Percentiles rank a stretch among this genome's conserved stretches.
phyloP scores from a whole-genome alignment of 225 moss, liverwort and hornwort species.

The Thuidium tamariscinum region DNA sequence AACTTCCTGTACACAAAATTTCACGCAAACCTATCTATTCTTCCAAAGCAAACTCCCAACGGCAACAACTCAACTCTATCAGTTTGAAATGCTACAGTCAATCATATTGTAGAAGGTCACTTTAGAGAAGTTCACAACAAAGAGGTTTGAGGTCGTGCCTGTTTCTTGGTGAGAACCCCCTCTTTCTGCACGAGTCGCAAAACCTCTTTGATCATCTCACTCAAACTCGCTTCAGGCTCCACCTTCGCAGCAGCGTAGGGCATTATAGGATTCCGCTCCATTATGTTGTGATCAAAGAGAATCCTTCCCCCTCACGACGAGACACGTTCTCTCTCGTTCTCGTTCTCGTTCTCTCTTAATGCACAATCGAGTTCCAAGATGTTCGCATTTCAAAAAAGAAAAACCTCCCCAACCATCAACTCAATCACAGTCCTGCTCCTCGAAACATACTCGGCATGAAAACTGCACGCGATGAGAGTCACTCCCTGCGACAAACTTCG shows the following conservation, averaged over 20 bases:
- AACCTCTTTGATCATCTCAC: conserved; percentile 41
- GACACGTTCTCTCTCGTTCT: neutral
- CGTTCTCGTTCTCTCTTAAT: neutral
- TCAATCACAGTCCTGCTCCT: neutral
- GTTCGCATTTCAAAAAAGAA: conserved; percentile 1
- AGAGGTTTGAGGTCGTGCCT: conserved; percentile 14
- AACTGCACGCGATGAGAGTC: neutral
- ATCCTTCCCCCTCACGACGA: neutral
- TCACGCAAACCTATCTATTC: neutral
- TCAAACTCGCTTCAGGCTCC: conserved; percentile 35
- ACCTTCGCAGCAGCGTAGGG: conserved; percentile 36
- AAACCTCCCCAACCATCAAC: neutral
- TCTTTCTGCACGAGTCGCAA: conserved; percentile 49
- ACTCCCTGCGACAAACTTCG: neutral
- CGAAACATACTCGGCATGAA: neutral
- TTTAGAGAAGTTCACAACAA: neutral
- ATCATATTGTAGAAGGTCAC: neutral
- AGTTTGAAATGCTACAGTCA: neutral
- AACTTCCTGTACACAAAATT: neutral
- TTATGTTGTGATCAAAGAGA: neutral
- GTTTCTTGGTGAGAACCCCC: conserved; percentile 31
- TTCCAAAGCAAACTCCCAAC: neutral
- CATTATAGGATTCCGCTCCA: conserved; percentile 40
- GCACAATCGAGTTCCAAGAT: neutral
- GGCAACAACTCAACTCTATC: neutral